Base-by-base conservation (phyloP, 139 green algal genomes). In the Auxenochlorella pyrenoidosa region DNA sequence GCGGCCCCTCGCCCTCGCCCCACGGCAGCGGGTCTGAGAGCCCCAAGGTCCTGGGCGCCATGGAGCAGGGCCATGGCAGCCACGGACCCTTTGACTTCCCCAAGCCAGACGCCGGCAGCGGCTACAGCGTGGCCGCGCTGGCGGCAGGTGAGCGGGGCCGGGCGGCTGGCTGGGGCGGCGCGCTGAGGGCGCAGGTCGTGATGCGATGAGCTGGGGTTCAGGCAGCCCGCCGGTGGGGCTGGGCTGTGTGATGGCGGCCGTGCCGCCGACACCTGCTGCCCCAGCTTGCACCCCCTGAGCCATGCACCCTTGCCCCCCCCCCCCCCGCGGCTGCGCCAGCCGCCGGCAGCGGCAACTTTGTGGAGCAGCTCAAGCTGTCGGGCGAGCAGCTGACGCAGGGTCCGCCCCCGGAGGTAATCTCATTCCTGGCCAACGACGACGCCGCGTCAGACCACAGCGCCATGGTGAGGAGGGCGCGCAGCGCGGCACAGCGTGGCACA, bases 371-470 rank as follows among this genome's bases (percentile, higher is more conserved):
- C 10, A 51, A 66, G 41, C 44, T 79, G 82, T 54, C 32, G 18
- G 66, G 32, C 21, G 66, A 86, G 43, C 41, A 32, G 18, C 28
- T 83, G 30, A 83, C 84, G 1, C 54, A 66, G 28, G 84, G 84
- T 5, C 84, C 84, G 58, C 75, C 84, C 0, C 38, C 36, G 16
- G 84, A 88, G 26, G 63, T 88, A 38, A 81, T 88, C 41, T 54
- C 72, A 28, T 88, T 88, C 73, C 75, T 88, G 28, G 58, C 58
- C 18, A 63, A 24, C 54, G 84, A 86, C 30, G 82, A 86, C 21
- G 3, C 36, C 21, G 24, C 34, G 38, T 60, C 34, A 26, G 78
- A 85, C 59, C 79, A 75, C 79, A 32, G 36, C 38, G 79, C 79
- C 59, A 75, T 85, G 59, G 30, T 36, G 32, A 36, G 38, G 19